A percentile compares a stretch with the other conserved stretches of the same genome.
These are phyloP conservation scores for Amanita fuliginea DNA, from an alignment of 768 basidiomycete species.

Conservation along the genomic window DNA sequence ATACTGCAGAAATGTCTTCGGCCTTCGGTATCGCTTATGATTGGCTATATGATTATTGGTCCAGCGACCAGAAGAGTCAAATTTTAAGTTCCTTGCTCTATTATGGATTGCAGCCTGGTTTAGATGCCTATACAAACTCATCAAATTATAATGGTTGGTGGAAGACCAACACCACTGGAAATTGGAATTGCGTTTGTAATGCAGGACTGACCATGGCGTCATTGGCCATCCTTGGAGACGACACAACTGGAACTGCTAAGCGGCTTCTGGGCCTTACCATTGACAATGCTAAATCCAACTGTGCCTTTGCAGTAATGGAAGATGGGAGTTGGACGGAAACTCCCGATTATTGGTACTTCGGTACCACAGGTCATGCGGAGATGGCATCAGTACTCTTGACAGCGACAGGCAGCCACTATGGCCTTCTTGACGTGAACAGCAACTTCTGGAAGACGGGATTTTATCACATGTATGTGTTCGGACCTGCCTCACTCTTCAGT, in stretches of 20 bases:
- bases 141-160: constrained; percentile 59
- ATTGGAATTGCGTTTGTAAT: constrained; percentile 99
- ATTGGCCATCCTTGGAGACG: constrained; percentile 82
- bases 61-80: constrained; percentile 51
- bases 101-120: constrained; percentile 66
- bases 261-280: constrained; percentile 59
- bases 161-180: constrained; percentile 61
- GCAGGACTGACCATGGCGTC: constrained; percentile 81
- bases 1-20: constrained; percentile 78
- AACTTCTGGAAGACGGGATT: constrained; percentile 61
- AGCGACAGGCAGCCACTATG: constrained; percentile 78
- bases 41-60: constrained; percentile 88
- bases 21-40: constrained; percentile 94
- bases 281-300: constrained; percentile 67
- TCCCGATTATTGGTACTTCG: constrained; percentile 93
- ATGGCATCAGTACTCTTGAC: constrained; percentile 73
- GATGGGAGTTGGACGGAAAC: constrained; percentile 96
- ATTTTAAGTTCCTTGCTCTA: constrained; percentile 67
- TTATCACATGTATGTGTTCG: constrained; percentile 85
- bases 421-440: constrained; percentile 61
- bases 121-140: constrained; percentile 35
- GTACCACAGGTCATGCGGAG: constrained; percentile 84
- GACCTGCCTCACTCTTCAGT: constrained; percentile 79
- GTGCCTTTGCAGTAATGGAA: constrained; percentile 44
- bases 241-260: constrained; percentile 61